Evolutionary conservation across 177 flowering plant species (phyloP).

Genomic region (Tripterygium wilfordii): DNA sequence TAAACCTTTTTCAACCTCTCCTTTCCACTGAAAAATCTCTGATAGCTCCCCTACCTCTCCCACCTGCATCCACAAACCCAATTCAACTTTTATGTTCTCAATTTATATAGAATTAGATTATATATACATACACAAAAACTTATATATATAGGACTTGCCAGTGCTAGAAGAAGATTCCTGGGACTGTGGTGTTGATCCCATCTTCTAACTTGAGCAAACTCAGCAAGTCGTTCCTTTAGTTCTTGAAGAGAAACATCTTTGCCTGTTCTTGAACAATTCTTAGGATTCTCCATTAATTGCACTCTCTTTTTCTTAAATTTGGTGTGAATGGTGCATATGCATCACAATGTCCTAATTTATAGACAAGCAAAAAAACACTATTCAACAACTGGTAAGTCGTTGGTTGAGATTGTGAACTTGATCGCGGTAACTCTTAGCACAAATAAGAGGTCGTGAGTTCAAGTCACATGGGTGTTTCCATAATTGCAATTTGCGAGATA

Average conservation of each 20-base stretch:
- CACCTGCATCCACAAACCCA: conserved; percentile 22
- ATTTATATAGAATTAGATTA: background rate
- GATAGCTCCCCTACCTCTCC: conserved; percentile 50
- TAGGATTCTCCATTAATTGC: conserved; percentile 15
- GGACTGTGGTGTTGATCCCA: conserved; percentile 62
- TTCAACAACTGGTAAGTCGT: no score
- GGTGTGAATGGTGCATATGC: no score
- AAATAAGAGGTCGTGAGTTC: no score
- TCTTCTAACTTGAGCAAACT: conserved; percentile 45
- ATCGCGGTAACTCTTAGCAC: no score
- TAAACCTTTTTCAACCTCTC: conserved; percentile 46
- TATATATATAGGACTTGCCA: conserved; percentile 21
- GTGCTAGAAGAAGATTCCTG: conserved; percentile 51
- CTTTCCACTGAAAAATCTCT: conserved; percentile 61
- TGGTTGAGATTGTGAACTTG: no score
- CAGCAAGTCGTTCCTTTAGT: conserved; percentile 41
- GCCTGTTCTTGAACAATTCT: conserved; percentile 2
- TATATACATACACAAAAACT: background rate
- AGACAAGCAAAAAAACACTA: no score
- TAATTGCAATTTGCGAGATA: no score
- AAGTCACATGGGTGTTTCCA: no score
- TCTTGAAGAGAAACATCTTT: conserved; percentile 49
- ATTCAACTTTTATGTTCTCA: background rate
- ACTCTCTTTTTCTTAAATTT: background rate
- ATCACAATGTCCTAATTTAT: no score